Conservation (phyloP, 306 rosid species). For the Boehmeria nivea region DNA sequence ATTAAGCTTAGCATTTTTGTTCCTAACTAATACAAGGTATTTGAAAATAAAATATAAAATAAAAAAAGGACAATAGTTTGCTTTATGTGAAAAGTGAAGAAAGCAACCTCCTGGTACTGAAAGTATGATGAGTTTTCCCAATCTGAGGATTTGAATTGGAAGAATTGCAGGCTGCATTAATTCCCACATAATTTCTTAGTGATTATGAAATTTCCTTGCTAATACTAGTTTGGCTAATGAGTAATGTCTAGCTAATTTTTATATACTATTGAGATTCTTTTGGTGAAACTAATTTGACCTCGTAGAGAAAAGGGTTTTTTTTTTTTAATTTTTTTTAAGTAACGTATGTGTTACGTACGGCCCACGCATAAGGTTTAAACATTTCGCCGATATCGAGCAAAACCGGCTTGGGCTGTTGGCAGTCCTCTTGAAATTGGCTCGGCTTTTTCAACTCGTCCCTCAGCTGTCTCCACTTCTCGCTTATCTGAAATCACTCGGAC, state of each 20-base stretch:
- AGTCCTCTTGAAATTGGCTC: constrained; percentile 51
- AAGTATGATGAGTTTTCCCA: constrained; percentile 78
- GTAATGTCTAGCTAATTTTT: too few species aligned
- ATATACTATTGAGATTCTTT: neutral
- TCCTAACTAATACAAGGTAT: too few species aligned
- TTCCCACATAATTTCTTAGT: too few species aligned
- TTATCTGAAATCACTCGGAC: constrained; percentile 55
- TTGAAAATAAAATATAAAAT: too few species aligned
- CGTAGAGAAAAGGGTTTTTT: too few species aligned
- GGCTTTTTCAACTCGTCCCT: constrained; percentile 54
- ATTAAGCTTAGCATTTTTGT: neutral
- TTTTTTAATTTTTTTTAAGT: neutral
- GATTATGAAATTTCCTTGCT: too few species aligned
- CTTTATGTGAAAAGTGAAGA: neutral
- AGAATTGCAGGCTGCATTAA: constrained; percentile 74
- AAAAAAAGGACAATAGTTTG: neutral
- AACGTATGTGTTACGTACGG: constrained; percentile 35
- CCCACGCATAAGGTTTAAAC: constrained; percentile 85
- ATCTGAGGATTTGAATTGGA: constrained; percentile 73
- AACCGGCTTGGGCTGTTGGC: constrained; percentile 78
- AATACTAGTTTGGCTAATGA: too few species aligned
- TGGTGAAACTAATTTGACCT: too few species aligned
- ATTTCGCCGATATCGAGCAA: constrained; percentile 72
- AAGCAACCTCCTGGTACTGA: constrained; percentile 88
- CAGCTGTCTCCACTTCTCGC: constrained; percentile 35